Percentiles rank a stretch among this genome's conserved stretches.
Conservation (phyloP, 768 basidiomycete genomes). For the Candolleomyces eurysporus region DNA sequence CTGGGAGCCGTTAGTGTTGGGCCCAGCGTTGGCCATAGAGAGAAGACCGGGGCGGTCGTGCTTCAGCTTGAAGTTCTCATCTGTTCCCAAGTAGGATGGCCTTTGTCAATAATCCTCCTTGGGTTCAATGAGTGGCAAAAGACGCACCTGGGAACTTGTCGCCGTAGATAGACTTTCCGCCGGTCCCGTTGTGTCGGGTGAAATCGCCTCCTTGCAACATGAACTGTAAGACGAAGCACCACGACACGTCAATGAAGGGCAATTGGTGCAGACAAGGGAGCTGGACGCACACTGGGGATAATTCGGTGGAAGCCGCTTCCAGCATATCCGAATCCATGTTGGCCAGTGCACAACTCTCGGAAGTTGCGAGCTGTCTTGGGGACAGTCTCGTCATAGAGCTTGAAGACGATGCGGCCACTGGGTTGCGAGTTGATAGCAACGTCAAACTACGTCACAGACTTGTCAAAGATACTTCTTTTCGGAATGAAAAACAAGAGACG, state of each 20-base stretch:
- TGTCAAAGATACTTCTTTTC: background rate
- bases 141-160: constrained; percentile 66
- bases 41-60: constrained; percentile 66
- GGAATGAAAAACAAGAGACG: background rate
- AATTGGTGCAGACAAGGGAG: background rate
- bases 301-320: constrained; percentile 70
- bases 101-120: background rate
- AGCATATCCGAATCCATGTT: constrained; percentile 71
- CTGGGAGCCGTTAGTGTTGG: constrained; percentile 80
- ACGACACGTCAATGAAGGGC: background rate
- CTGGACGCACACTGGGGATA: constrained; percentile 54
- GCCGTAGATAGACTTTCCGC: constrained; percentile 87
- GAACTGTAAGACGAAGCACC: constrained; percentile 35
- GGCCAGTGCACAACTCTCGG: constrained; percentile 70
- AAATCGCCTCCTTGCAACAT: constrained; percentile 92
- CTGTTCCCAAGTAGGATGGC: constrained; percentile 21
- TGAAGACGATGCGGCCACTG: constrained; percentile 75
- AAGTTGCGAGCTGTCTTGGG: constrained; percentile 82
- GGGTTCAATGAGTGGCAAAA: background rate
- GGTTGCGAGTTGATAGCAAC: constrained; percentile 57
- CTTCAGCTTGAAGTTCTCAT: constrained; percentile 78
- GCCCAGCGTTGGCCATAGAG: constrained; percentile 86
- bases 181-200: constrained; percentile 70
- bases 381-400: constrained; percentile 79
- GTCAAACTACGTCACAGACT: constrained; percentile 48